Percentiles rank a stretch among this genome's conserved stretches.
Conservation (phyloP, 306 rosid species). For the Quercus rubra region DNA sequence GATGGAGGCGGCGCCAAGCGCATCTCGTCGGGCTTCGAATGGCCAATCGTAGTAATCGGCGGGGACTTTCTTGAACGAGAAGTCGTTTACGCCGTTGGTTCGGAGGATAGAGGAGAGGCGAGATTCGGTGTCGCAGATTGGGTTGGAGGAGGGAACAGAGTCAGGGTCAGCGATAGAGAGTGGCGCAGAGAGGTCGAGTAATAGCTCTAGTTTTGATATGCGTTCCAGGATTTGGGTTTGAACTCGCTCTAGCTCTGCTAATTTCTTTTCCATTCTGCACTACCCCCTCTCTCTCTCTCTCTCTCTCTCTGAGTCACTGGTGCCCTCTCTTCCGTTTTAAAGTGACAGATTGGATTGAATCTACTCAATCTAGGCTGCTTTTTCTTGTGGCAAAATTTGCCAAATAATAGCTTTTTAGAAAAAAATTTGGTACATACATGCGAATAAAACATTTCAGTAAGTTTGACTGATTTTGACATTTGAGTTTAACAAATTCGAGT, state of each 20-base stretch:
- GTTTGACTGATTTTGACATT: no score
- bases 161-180: not conserved
- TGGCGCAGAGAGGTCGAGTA: conserved; percentile 11
- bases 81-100: conserved; percentile 48
- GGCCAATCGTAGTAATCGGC: conserved; percentile 78
- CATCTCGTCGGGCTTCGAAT: conserved; percentile 69
- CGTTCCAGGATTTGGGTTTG: conserved; percentile 46
- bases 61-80: conserved; percentile 72
- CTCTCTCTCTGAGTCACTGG: not conserved
- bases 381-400: no score
- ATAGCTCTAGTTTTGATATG: conserved; percentile 49
- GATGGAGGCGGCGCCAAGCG: conserved; percentile 62
- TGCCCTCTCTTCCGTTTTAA: not conserved
- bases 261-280: conserved; percentile 35
- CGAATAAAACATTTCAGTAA: no score
- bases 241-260: conserved; percentile 46
- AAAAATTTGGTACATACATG: no score
- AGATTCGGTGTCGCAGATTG: conserved; percentile 40
- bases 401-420: no score
- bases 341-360: no score
- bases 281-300: not conserved
- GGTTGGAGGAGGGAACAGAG: not conserved
- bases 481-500: no score
- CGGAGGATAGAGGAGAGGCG: conserved; percentile 69
- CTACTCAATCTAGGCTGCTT: no score